phyloP scores from a whole-genome alignment of 306 rosid genomes.

The Alnus rubra region DNA sequence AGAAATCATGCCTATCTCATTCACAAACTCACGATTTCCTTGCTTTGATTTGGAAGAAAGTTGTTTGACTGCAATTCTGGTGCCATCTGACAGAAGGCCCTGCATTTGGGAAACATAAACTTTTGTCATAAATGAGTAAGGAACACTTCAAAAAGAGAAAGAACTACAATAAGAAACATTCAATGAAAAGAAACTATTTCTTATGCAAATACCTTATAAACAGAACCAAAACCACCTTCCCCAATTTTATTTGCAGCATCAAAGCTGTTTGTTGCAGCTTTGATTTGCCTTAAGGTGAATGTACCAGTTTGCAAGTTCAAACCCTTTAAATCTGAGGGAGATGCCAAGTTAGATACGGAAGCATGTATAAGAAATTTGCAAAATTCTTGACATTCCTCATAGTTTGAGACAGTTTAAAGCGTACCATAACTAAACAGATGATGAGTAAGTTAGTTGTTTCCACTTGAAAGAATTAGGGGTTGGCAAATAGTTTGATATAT shows the following conservation, averaged over 20 bases:
- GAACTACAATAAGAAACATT: not conserved
- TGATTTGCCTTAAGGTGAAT: slow-evolving; percentile 44
- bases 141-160: not conserved
- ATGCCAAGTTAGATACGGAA: not conserved
- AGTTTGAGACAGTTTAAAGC: not conserved
- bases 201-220: slow-evolving; percentile 36
- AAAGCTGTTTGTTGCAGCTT: slow-evolving; percentile 44
- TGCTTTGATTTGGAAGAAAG: slow-evolving; percentile 44
- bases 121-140: not conserved
- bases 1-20: slow-evolving; percentile 19
- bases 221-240: slow-evolving; percentile 58
- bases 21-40: slow-evolving; percentile 42
- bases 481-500: too few species aligned
- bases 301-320: slow-evolving; percentile 34
- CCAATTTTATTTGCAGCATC: slow-evolving; percentile 41
- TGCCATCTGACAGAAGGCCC: slow-evolving; percentile 33
- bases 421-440: too few species aligned
- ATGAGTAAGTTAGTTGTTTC: too few species aligned
- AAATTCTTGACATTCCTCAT: not conserved
- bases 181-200: not conserved
- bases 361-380: not conserved
- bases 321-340: slow-evolving; percentile 18
- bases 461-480: too few species aligned
- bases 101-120: slow-evolving; percentile 12
- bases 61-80: slow-evolving; percentile 34